A percentile compares a stretch with the other conserved stretches of the same genome.
Conservation (phyloP, 306 rosid species). For the Benincasa hispida region DNA sequence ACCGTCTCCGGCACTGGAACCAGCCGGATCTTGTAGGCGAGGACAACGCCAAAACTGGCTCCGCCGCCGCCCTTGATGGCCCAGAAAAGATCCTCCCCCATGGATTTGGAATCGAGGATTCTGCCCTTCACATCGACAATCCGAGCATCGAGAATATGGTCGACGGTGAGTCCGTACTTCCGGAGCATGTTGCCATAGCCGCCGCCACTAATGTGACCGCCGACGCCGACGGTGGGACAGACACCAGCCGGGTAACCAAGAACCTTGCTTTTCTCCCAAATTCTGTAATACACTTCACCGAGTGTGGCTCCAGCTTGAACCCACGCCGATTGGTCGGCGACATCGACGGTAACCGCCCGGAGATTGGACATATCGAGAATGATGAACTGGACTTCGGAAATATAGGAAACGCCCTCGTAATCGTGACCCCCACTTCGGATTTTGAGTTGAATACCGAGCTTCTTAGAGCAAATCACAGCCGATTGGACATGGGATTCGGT, state of each 20-base stretch:
- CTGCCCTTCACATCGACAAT: slow-evolving; percentile 48
- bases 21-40: slow-evolving; percentile 41
- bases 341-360: slow-evolving; percentile 31
- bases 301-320: slow-evolving; percentile 57
- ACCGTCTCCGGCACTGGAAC: slow-evolving; percentile 49
- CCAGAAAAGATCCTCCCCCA: slow-evolving; percentile 87
- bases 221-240: slow-evolving; percentile 65
- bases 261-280: slow-evolving; percentile 48
- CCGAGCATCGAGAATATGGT: slow-evolving; percentile 50
- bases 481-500: slow-evolving; percentile 39
- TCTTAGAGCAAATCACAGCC: slow-evolving; percentile 43
- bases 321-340: slow-evolving; percentile 30
- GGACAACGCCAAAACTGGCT: slow-evolving; percentile 55
- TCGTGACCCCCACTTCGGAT: slow-evolving; percentile 83
- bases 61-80: slow-evolving; percentile 80
- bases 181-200: slow-evolving; percentile 73
- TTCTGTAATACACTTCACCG: slow-evolving; percentile 55
- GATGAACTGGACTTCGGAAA: slow-evolving; percentile 43
- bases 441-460: slow-evolving; percentile 33
- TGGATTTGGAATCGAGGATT: slow-evolving; percentile 31
- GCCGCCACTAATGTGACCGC: slow-evolving; percentile 75
- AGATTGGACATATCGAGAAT: slow-evolving; percentile 66
- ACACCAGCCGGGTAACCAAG: slow-evolving; percentile 64
- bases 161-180: slow-evolving; percentile 51
- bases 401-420: slow-evolving; percentile 58